These are phyloP conservation scores for Cercis canadensis DNA, from an alignment of 306 rosid genomes.

Conservation along the genomic window DNA sequence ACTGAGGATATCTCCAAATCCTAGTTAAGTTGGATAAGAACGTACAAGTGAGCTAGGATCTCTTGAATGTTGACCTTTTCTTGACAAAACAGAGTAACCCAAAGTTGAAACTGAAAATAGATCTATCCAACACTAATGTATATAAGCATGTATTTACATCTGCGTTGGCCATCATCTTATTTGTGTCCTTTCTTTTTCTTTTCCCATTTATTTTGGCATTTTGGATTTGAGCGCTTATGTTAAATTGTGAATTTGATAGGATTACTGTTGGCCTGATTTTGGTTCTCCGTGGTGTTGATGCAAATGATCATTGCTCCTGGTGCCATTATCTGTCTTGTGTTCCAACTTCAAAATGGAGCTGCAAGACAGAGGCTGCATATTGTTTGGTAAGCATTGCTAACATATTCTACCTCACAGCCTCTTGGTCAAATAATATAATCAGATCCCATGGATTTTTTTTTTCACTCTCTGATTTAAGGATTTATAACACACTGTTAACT, in stretches of 20 bases:
- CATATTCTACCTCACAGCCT: constrained; percentile 7
- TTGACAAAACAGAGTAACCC: background rate
- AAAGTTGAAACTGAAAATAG: too few species aligned
- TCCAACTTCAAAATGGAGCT: constrained; percentile 97
- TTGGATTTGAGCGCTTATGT: background rate
- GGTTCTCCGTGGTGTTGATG: constrained; percentile 78
- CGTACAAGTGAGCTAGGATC: too few species aligned
- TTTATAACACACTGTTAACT: background rate
- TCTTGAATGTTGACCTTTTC: background rate
- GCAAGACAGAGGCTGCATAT: constrained; percentile 71
- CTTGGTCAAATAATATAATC: constrained; percentile 30
- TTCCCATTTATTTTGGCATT: background rate
- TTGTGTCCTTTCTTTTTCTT: constrained; percentile 9
- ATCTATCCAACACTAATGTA: too few species aligned
- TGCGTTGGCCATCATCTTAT: constrained; percentile 4
- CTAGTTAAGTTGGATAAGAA: too few species aligned
- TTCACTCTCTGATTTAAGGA: background rate
- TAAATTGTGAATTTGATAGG: constrained; percentile 49
- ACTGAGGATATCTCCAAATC: too few species aligned
- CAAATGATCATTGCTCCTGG: constrained; percentile 95
- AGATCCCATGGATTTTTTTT: constrained; percentile 13
- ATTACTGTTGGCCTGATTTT: constrained; percentile 74
- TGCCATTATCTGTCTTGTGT: constrained; percentile 95
- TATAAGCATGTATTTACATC: too few species aligned
- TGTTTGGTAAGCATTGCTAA: constrained; percentile 61